Percentiles rank a stretch among this genome's conserved stretches.
Conservation (phyloP, 139 green algal species). For the Trebouxia sp. region DNA sequence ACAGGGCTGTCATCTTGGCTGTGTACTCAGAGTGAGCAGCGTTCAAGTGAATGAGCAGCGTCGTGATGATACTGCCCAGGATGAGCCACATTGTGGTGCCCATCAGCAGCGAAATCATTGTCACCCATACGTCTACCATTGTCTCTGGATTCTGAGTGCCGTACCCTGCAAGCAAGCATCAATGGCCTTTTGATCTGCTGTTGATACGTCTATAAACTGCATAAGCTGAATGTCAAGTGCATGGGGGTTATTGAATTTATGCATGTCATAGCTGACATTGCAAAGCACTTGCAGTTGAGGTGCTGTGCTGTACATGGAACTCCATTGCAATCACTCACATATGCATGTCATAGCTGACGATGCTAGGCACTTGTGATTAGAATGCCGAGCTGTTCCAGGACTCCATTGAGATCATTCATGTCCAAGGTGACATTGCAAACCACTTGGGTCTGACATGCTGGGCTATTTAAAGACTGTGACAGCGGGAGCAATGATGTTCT, state of each 20-base stretch:
- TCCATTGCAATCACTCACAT: too few relatives aligned
- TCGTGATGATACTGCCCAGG: conserved; percentile 43
- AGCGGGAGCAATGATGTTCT: too few relatives aligned
- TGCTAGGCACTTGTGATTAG: too few relatives aligned
- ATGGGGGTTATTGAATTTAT: background rate
- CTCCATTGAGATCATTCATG: too few relatives aligned
- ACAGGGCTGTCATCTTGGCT: conserved; percentile 39
- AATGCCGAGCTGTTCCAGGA: too few relatives aligned
- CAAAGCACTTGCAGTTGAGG: background rate
- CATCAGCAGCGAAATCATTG: conserved; percentile 32
- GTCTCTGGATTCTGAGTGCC: conserved; percentile 30
- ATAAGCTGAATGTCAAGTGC: background rate
- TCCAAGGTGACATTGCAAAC: too few relatives aligned
- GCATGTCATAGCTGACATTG: background rate
- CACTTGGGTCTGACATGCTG: too few relatives aligned
- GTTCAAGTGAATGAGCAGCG: conserved; percentile 43
- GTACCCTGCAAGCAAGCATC: conserved; percentile 16
- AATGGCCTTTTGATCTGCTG: background rate
- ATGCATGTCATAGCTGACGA: too few relatives aligned
- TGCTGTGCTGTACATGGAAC: background rate
- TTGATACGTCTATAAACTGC: too few relatives aligned
- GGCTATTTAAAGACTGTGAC: too few relatives aligned
- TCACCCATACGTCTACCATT: conserved; percentile 35
- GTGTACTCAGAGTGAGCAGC: conserved; percentile 37
- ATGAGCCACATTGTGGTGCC: conserved; percentile 41